phyloP scores from a whole-genome alignment of 345 rosid species.

The Arabidopsis suecica region DNA sequence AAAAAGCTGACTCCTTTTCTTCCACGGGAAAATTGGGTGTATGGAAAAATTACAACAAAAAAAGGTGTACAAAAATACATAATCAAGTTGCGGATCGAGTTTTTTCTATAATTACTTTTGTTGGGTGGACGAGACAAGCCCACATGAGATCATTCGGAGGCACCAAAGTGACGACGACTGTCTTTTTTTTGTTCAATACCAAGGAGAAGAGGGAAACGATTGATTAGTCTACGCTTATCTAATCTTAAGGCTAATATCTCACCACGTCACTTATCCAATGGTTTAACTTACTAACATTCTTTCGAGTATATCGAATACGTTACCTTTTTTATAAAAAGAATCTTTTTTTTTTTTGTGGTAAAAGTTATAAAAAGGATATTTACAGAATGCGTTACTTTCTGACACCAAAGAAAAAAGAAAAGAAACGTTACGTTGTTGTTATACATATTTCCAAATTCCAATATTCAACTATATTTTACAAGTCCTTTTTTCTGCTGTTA shows the following conservation, averaged over 20 bases:
- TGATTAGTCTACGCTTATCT: constrained; percentile 20
- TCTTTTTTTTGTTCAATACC: neutral
- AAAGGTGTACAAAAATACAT: neutral
- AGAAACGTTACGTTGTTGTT: neutral
- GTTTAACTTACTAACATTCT: neutral
- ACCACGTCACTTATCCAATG: neutral
- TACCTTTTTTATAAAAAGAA: neutral
- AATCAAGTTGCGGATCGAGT: constrained; percentile 8
- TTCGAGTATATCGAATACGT: neutral
- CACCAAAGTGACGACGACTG: constrained; percentile 1
- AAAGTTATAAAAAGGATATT: too few relatives aligned
- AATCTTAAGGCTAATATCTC: constrained; percentile 1
- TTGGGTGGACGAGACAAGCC: constrained; percentile 43
- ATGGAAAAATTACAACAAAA: neutral
- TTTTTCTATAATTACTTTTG: constrained; percentile 4
- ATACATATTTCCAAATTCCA: neutral
- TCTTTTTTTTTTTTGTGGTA: too few relatives aligned
- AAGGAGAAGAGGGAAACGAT: neutral
- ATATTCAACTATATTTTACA: neutral
- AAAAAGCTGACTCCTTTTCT: neutral
- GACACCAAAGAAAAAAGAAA: neutral
- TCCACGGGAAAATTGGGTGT: constrained; percentile 5
- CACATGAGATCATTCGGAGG: constrained; percentile 32
- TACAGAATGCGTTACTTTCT: constrained; percentile 15
- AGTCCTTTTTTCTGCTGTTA: neutral